Conservation (phyloP, 176 grass and related monocot species). For the Musa acuminata region DNA sequence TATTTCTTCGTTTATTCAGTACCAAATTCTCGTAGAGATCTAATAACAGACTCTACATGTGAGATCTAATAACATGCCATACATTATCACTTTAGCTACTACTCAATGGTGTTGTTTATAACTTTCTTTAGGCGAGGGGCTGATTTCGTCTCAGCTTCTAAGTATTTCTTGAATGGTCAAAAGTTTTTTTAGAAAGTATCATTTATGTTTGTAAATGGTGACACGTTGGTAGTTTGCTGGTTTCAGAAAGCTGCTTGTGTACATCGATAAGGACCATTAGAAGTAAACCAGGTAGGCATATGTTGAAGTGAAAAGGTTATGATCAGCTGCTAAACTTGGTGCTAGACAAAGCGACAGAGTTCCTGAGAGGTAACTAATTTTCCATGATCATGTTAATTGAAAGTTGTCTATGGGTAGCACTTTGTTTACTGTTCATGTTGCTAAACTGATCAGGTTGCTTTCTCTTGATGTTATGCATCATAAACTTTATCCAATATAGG, state of each 20-base stretch:
- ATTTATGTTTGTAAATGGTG: too few species aligned
- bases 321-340: slow-evolving; percentile 81
- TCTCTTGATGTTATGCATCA: not conserved
- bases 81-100: too few species aligned
- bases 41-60: too few species aligned
- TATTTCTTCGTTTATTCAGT: too few species aligned
- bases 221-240: not conserved
- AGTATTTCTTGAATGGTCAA: too few species aligned
- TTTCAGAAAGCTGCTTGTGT: not conserved
- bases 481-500: not conserved
- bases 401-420: not conserved
- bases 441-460: not conserved
- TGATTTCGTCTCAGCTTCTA: too few species aligned
- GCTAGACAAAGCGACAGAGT: slow-evolving; percentile 77
- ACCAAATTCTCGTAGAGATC: too few species aligned
- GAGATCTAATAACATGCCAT: too few species aligned
- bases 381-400: not conserved
- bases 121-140: too few species aligned
- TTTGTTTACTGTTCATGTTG: not conserved
- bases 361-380: slow-evolving; percentile 46
- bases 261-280: too few species aligned
- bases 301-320: slow-evolving; percentile 43
- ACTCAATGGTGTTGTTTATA: too few species aligned
- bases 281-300: not conserved
- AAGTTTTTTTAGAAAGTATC: too few species aligned